A percentile compares a stretch with the other conserved stretches of the same genome.
phyloP scores from a whole-genome alignment of 2,329 filamentous ascomycete species.

The Stagonosporopsis rhizophila region DNA sequence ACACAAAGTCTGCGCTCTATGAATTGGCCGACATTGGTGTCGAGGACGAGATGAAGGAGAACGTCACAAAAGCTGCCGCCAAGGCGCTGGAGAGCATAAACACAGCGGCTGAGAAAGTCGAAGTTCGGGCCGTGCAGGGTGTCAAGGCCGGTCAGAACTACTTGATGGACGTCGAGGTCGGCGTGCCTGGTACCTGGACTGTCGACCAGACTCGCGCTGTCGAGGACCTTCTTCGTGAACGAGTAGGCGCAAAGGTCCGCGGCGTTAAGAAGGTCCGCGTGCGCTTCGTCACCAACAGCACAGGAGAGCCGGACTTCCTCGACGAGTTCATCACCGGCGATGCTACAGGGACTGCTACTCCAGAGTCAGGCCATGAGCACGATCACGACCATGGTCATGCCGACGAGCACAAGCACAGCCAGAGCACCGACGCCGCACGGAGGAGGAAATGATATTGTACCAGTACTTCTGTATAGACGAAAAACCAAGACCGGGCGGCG shows the following conservation, averaged over 20 bases:
- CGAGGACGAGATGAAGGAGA: conserved; percentile 80
- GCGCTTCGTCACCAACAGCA: conserved; percentile 78
- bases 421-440: conserved; percentile 20
- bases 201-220: conserved; percentile 72
- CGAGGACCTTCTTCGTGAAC: conserved; percentile 75
- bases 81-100: conserved; percentile 51
- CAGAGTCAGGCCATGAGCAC: conserved; percentile 42
- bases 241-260: conserved; percentile 77
- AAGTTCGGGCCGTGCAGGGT: conserved; percentile 81
- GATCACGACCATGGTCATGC: conserved; percentile 39
- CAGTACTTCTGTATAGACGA: conserved; percentile 28
- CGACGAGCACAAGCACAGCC: conserved; percentile 32
- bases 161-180: conserved; percentile 86
- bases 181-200: conserved; percentile 78
- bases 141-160: conserved; percentile 98
- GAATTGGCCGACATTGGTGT: conserved; percentile 92
- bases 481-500: conserved; percentile 24
- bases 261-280: conserved; percentile 85
- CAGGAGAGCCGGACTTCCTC: conserved; percentile 63
- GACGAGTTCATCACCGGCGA: conserved; percentile 67
- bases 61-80: conserved; percentile 69
- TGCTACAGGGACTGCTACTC: conserved; percentile 36
- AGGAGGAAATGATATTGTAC: conserved; percentile 33
- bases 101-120: conserved; percentile 63
- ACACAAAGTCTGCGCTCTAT: conserved; percentile 80